A percentile compares a stretch with the other conserved stretches of the same genome.
Evolutionary conservation across 306 rosid species (phyloP).

Genomic region (Ochetophila trinervis): DNA sequence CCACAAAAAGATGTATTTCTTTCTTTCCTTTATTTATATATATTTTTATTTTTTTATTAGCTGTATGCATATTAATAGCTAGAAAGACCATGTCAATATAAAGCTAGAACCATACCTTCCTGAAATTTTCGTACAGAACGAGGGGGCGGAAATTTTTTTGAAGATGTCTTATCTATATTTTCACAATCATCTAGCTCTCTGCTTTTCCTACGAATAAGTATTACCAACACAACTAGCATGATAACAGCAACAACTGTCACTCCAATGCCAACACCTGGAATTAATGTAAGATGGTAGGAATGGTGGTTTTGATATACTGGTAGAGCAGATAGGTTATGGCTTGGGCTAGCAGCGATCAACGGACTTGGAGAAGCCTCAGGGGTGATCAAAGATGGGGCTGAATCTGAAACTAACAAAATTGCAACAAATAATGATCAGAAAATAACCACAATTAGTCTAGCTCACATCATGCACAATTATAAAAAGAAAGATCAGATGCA

Average conservation of each 20-base stretch:
- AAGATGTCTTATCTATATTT: conserved; percentile 38
- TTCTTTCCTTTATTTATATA: not conserved
- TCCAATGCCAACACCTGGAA: conserved; percentile 71
- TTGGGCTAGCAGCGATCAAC: conserved; percentile 65
- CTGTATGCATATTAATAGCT: conserved; percentile 1
- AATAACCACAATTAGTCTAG: not conserved
- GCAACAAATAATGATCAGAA: conserved; percentile 16
- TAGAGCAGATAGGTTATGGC: conserved; percentile 45
- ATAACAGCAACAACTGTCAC: conserved; percentile 67
- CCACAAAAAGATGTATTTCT: not conserved
- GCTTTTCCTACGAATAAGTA: conserved; percentile 75
- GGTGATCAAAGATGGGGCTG: conserved; percentile 48
- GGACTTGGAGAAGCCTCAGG: conserved; percentile 80
- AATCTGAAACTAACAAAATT: conserved; percentile 45
- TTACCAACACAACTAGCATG: conserved; percentile 65
- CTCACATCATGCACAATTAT: too few species aligned
- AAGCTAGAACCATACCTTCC: conserved; percentile 56
- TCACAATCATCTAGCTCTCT: conserved; percentile 68
- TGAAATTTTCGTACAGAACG: conserved; percentile 62
- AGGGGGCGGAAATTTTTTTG: conserved; percentile 54
- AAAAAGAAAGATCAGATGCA: too few species aligned
- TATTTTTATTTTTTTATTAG: too few species aligned
- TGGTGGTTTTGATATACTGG: conserved; percentile 47
- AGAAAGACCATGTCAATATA: conserved; percentile 17
- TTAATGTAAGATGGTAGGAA: conserved; percentile 66